A percentile compares a stretch with the other conserved stretches of the same genome.
These are phyloP conservation scores for Podospora australis DNA, from an alignment of 495 filamentous ascomycete species.

Conservation along the genomic window DNA sequence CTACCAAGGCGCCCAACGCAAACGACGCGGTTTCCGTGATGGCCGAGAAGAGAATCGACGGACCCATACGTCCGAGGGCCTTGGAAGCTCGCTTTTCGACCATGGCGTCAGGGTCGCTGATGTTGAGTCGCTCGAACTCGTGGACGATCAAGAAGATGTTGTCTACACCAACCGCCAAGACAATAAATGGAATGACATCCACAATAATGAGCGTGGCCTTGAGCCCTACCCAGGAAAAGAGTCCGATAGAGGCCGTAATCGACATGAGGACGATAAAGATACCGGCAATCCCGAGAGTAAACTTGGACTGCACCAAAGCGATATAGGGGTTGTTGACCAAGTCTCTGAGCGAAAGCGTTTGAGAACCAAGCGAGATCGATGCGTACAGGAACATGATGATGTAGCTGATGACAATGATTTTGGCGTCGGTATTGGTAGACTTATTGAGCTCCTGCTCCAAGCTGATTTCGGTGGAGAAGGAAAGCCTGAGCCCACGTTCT, in stretches of 20 bases:
- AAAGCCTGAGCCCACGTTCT: constrained; percentile 72
- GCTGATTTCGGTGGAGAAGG: constrained; percentile 90
- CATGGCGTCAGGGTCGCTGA: constrained; percentile 76
- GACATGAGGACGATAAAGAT: constrained; percentile 97
- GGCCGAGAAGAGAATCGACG: constrained; percentile 92
- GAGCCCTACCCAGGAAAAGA: constrained; percentile 83
- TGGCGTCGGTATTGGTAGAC: constrained; percentile 94
- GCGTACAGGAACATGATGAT: constrained; percentile 98
- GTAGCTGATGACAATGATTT: constrained; percentile 95
- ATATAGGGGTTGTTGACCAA: constrained; percentile 74
- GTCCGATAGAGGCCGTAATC: constrained; percentile 85
- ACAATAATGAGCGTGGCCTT: constrained; percentile 97
- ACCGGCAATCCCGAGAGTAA: constrained; percentile 83
- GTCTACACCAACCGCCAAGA: constrained; percentile 92
- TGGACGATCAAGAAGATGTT: constrained; percentile 99
- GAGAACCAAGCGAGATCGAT: constrained; percentile 83
- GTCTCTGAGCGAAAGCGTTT: constrained; percentile 66
- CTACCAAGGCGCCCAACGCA: constrained; percentile 82
- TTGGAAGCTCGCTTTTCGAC: constrained; percentile 79
- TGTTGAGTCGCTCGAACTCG: constrained; percentile 91
- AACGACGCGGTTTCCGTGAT: constrained; percentile 91
- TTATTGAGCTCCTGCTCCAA: constrained; percentile 92
- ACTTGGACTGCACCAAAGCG: constrained; percentile 88
- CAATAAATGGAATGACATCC: constrained; percentile 96
- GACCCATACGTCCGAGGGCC: constrained; percentile 88